These are phyloP conservation scores for Tetragonia tetragonoides DNA, from an alignment of 148 eudicot species.

Conservation along the genomic window DNA sequence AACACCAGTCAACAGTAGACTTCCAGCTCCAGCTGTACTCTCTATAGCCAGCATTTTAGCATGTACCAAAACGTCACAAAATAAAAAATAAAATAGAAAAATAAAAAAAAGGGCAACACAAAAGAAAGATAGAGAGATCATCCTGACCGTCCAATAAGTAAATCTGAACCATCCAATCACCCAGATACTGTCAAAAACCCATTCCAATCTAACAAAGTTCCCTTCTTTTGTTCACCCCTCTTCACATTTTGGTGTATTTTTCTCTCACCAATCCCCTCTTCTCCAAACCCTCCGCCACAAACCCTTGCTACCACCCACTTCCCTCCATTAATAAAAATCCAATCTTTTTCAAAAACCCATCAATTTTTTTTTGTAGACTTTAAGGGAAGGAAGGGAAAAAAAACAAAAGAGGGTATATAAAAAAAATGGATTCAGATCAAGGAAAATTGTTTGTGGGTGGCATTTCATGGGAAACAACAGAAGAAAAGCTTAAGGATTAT, in stretches of 20 bases:
- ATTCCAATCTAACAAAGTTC: not conserved
- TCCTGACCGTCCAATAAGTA: constrained; percentile 14
- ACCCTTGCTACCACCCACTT: not conserved
- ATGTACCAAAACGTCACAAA: no score
- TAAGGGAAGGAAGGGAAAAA: not conserved
- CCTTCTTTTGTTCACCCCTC: not conserved
- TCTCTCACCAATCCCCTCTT: constrained; percentile 12
- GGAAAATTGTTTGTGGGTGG: constrained; percentile 92
- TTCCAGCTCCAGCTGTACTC: constrained; percentile 10
- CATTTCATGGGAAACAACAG: constrained; percentile 86
- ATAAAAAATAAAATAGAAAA: not conserved
- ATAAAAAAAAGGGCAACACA: not conserved
- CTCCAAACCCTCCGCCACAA: constrained; percentile 26
- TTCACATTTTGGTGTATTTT: not conserved
- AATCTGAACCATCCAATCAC: constrained; percentile 2
- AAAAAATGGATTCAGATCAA: constrained; percentile 80
- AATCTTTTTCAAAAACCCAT: constrained; percentile 17
- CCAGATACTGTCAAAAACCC: not conserved
- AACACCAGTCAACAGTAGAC: not conserved
- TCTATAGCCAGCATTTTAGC: no score
- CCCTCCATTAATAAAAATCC: constrained; percentile 16
- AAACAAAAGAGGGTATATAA: not conserved
- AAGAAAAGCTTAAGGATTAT: constrained; percentile 71
- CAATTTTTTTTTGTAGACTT: not conserved
- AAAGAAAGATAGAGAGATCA: not conserved